Percentiles rank a stretch among this genome's conserved stretches.
phyloP scores from a whole-genome alignment of 1,284 basidiomycete species.

The Rhizoctonia solani region DNA sequence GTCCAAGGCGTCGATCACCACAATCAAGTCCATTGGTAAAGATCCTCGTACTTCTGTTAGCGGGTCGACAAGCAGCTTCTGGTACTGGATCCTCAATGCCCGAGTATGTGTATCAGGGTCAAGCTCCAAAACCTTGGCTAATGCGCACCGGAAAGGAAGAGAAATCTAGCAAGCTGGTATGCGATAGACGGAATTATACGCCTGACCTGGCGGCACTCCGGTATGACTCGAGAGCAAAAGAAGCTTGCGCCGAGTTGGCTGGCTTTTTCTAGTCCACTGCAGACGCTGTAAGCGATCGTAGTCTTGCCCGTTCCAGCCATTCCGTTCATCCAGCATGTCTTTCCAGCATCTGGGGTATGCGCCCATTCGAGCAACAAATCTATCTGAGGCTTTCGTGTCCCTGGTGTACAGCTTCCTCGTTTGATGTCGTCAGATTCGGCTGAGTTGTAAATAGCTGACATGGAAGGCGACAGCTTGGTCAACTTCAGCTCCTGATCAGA shows the following conservation, averaged over 20 bases:
- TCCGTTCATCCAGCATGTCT: constrained; percentile 41
- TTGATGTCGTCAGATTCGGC: neutral
- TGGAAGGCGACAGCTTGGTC: neutral
- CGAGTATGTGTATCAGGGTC: neutral
- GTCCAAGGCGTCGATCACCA: constrained; percentile 32
- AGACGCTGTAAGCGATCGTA: constrained; percentile 41
- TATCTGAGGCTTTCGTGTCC: neutral
- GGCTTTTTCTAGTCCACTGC: constrained; percentile 24
- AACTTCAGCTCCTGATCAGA: neutral
- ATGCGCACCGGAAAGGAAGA: neutral
- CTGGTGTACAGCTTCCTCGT: neutral
- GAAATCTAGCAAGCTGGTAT: constrained; percentile 23
- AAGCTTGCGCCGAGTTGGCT: constrained; percentile 42
- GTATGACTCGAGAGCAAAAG: constrained; percentile 43
- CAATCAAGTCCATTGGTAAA: neutral
- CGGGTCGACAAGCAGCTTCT: constrained; percentile 8
- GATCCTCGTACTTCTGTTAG: neutral
- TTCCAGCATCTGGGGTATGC: neutral
- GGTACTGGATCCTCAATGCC: constrained; percentile 6
- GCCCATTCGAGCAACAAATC: constrained; percentile 36
- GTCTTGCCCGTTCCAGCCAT: too few relatives aligned
- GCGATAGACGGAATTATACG: too few relatives aligned
- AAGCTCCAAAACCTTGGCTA: neutral
- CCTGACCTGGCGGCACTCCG: neutral
- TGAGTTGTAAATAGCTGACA: neutral